phyloP scores from a whole-genome alignment of 2,329 filamentous ascomycete species.

The Aspergillus oerlinghausenensis region DNA sequence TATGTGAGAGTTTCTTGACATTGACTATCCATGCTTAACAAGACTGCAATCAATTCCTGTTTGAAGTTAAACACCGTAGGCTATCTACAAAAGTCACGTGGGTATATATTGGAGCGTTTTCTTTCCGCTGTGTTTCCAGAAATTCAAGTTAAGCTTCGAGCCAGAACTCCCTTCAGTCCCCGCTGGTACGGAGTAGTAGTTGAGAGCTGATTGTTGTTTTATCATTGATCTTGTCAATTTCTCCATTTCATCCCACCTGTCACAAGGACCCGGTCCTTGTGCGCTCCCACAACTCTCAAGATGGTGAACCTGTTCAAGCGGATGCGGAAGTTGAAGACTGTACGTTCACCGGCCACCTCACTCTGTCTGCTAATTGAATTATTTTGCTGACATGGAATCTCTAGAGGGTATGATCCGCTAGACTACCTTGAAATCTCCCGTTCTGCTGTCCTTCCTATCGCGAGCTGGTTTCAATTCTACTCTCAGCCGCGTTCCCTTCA shows the following conservation, averaged over 20 bases:
- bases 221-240: background rate
- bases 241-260: background rate
- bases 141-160: slow-evolving; percentile 14
- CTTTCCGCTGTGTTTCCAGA: slow-evolving; percentile 19
- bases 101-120: slow-evolving; percentile 13
- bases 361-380: slow-evolving; percentile 5
- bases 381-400: slow-evolving; percentile 3
- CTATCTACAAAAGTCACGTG: slow-evolving; percentile 13
- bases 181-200: slow-evolving; percentile 1
- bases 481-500: background rate
- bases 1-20: background rate
- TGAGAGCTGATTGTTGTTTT: background rate
- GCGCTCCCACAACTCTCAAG: slow-evolving; percentile 16
- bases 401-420: slow-evolving; percentile 24
- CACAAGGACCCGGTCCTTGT: background rate
- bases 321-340: slow-evolving; percentile 68
- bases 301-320: slow-evolving; percentile 56
- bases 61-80: background rate
- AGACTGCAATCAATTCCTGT: background rate
- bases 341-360: slow-evolving; percentile 43
- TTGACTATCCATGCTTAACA: background rate
- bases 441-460: background rate
- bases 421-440: background rate
- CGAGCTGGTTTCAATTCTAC: background rate
- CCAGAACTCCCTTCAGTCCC: slow-evolving; percentile 3